phyloP scores from a whole-genome alignment of 768 basidiomycete species.

The Termitomyces sp. region DNA sequence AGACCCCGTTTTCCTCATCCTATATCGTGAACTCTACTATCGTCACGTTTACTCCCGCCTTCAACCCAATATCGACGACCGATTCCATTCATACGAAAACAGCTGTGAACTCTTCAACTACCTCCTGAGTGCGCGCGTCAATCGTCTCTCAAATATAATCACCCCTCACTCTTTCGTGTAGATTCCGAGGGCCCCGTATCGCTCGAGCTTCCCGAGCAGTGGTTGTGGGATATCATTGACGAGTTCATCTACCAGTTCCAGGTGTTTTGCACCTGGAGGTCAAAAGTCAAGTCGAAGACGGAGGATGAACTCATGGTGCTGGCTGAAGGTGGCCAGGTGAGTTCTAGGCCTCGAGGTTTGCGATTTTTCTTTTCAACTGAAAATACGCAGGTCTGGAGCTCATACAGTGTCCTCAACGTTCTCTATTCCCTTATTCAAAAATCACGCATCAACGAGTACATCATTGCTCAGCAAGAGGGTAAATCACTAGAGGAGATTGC shows the following conservation, averaged over 20 bases:
- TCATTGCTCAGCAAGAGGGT: constrained; percentile 76
- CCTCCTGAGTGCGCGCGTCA: constrained; percentile 68
- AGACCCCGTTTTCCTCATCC: constrained; percentile 94
- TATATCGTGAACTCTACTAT: constrained; percentile 95
- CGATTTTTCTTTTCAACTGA: neutral
- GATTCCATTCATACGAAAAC: constrained; percentile 97
- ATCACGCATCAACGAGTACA: constrained; percentile 91
- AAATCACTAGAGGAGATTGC: constrained; percentile 80
- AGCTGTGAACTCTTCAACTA: constrained; percentile 99
- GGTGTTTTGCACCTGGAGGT: constrained; percentile 90
- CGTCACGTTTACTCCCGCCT: constrained; percentile 95
- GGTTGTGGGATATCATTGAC: constrained; percentile 98
- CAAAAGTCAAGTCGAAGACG: constrained; percentile 77
- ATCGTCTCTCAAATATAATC: neutral
- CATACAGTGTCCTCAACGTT: constrained; percentile 97
- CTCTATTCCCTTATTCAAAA: constrained; percentile 99
- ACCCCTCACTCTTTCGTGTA: constrained; percentile 22
- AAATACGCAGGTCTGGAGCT: constrained; percentile 82
- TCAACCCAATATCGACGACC: constrained; percentile 93
- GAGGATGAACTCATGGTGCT: constrained; percentile 88
- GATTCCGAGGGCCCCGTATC: constrained; percentile 93
- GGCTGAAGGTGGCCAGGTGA: constrained; percentile 63
- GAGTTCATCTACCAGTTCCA: constrained; percentile 99
- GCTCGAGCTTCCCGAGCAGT: constrained; percentile 94
- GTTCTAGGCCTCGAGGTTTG: constrained; percentile 18